Evolutionary conservation across 1,139 yeast genomes (phyloP), one percentile per base, ranked within the genome.

Genomic region (Diutina siamensis): DNA sequence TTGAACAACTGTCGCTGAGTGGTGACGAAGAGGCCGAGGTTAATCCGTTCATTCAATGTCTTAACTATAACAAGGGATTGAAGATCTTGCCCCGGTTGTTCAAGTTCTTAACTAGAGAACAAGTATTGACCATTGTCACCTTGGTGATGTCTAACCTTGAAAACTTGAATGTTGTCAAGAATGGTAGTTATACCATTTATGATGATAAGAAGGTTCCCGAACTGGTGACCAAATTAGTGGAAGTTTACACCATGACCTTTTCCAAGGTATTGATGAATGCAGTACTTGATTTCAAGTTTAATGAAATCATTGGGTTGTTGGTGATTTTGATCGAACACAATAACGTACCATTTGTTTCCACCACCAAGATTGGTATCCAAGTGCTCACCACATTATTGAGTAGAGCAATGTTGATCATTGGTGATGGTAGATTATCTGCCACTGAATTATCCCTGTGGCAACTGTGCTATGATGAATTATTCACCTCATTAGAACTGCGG

Each of bases 361-460:
- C 92, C 3, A 86, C 96, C 45, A 86, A 85, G 62, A 76, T 86
- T 52, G 97, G 97, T 18, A 76, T 88, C 56, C 83, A 95, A 3
- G 71, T 89, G 50, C 75, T 89, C 49, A 92, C 97, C 0, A 87
- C 94, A 15, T 70, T 92, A 53, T 79, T 89, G 50, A 86, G 97
- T 4, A 80, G 97, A 57, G 94, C 96, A 20, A 97, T 92, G 63
- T 77, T 89, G 55, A 83, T 88, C 56, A 83, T 84, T 59, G 97
- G 94, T 58, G 96, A 88, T 57, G 78, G 79, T 17, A 62, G 66
- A 38, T 68, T 78, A 41, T 72, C 78, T 13, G 83, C 80, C 50
- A 74, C 79, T 10, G 80, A 74, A 48, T 65, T 74, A 50, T 73
- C 75, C 10, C 81, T 79, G 54, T 89, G 97, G 97, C 75, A 84